Conservation (phyloP, 371 early-diverging fungal species). For the Mortierella sp. region DNA sequence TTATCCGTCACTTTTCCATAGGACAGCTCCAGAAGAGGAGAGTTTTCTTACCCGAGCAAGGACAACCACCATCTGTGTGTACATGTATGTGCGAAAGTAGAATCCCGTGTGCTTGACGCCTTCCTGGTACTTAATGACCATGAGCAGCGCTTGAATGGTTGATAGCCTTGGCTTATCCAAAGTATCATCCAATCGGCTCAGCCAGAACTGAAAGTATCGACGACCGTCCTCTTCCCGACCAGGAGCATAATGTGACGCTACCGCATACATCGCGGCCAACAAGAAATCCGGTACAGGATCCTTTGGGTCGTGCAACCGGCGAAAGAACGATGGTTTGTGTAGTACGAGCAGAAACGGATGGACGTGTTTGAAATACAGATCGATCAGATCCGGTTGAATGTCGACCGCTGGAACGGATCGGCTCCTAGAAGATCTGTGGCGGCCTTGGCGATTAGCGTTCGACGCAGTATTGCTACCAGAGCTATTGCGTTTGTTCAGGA, state of each 20-base stretch:
- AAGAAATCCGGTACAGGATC: slow-evolving; percentile 61
- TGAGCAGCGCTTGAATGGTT: slow-evolving; percentile 52
- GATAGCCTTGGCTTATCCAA: slow-evolving; percentile 54
- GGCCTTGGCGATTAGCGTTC: background rate
- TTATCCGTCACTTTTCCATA: slow-evolving; percentile 43
- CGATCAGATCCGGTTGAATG: slow-evolving; percentile 50
- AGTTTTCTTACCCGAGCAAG: slow-evolving; percentile 61
- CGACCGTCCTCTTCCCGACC: slow-evolving; percentile 48
- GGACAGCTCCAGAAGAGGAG: no score
- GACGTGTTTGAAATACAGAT: slow-evolving; percentile 65
- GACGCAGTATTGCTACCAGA: background rate
- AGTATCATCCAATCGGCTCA: slow-evolving; percentile 52
- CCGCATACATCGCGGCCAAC: slow-evolving; percentile 63
- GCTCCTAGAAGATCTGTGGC: slow-evolving; percentile 35
- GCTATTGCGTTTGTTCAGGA: slow-evolving; percentile 10
- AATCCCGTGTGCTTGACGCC: slow-evolving; percentile 53
- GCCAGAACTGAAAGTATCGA: slow-evolving; percentile 50
- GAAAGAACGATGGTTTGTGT: slow-evolving; percentile 65
- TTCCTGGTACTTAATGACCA: slow-evolving; percentile 56
- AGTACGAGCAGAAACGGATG: slow-evolving; percentile 69
- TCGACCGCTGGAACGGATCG: slow-evolving; percentile 48
- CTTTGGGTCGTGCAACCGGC: slow-evolving; percentile 57
- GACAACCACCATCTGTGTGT: slow-evolving; percentile 60
- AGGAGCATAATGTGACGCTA: slow-evolving; percentile 61
- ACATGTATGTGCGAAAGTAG: slow-evolving; percentile 58